Evolutionary conservation across 129 eudicot species (phyloP).

Genomic region (Daucus carota): DH1_v3.0 NC_030384.2:9157001-9157500

Average conservation of each 20-base stretch:
- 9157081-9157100: too few species aligned
- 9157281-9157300: neutral
- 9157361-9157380: neutral
- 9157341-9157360: neutral
- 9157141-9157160: neutral
- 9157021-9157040: too few species aligned
- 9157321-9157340: neutral
- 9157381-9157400: conserved; percentile 2
- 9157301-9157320: neutral
- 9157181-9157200: neutral
- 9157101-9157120: too few species aligned
- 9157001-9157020: too few species aligned
- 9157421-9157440: neutral
- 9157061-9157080: too few species aligned
- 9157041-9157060: too few species aligned
- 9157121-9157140: too few species aligned
- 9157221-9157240: neutral
- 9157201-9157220: neutral
- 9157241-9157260: neutral
- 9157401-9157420: conserved; percentile 5
- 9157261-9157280: neutral
- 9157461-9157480: neutral
- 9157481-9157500: neutral
- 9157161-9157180: neutral
- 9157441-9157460: neutral